Evolutionary conservation across 345 rosid genomes (phyloP).

Genomic region (Lepidium africanum): DNA sequence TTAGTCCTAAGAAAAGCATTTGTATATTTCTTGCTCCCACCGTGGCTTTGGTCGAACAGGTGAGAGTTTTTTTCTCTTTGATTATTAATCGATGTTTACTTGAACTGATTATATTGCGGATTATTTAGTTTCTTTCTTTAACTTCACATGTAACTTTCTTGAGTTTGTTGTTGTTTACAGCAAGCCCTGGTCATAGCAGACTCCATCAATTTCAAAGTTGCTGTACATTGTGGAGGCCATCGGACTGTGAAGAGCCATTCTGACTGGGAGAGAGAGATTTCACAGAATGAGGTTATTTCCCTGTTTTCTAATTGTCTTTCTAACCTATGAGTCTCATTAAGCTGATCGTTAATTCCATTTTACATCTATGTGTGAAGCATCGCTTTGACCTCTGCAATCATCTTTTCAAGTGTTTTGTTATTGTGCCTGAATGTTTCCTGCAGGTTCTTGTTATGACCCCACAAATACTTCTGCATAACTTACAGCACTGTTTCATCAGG

Average conservation of each 20-base stretch:
- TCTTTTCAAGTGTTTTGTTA: slow-evolving; percentile 8
- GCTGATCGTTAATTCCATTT: neutral
- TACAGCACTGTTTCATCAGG: slow-evolving; percentile 84
- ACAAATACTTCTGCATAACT: slow-evolving; percentile 52
- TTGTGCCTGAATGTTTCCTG: slow-evolving; percentile 8
- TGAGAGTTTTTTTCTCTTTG: slow-evolving; percentile 9
- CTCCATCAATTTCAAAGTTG: slow-evolving; percentile 65
- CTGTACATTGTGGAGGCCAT: slow-evolving; percentile 50
- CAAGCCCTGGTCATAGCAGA: slow-evolving; percentile 83
- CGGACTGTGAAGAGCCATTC: slow-evolving; percentile 38
- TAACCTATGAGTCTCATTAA: neutral
- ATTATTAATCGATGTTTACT: neutral
- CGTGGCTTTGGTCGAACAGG: slow-evolving; percentile 81
- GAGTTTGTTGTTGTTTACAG: slow-evolving; percentile 35
- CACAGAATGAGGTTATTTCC: slow-evolving; percentile 58
- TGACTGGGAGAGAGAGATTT: slow-evolving; percentile 75
- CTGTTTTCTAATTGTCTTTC: neutral
- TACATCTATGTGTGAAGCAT: neutral
- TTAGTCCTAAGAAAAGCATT: slow-evolving; percentile 51
- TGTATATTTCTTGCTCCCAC: slow-evolving; percentile 95
- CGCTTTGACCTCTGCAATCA: slow-evolving; percentile 3
- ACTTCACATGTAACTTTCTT: neutral
- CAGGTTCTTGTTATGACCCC: slow-evolving; percentile 99
- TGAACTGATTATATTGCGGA: neutral
- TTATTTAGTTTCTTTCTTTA: neutral